Base-by-base conservation (phyloP, 1,139 yeast species). In the Pichia sp. region DNA sequence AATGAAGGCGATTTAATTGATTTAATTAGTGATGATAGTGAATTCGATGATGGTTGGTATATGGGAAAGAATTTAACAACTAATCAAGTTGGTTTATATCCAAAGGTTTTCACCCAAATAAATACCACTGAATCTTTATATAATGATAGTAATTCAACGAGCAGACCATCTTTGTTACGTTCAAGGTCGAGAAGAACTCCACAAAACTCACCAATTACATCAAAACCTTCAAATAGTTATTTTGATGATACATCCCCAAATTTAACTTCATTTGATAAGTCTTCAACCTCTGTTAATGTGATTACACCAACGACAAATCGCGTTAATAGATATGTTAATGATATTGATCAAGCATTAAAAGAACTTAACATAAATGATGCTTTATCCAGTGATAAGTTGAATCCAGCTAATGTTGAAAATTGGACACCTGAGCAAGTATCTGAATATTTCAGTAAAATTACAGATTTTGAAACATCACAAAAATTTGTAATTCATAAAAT, bases 21-120 rank as follows among this genome's bases (percentile, higher is more conserved):
- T 67, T 90, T 93, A 18, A 77, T 95, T 30, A 89, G 95, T 44
- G 96, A 90, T 67, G 99, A 93, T 69, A 80, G 84, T 57, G 97
- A 88, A 63, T 93, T 87, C 68, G 87, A 88, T 60, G 99, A 93
- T 67, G 98, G 98, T n/a, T 93, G 99, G 99, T 93, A 84, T 64
- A 79, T 79, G 85, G 96, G 98, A 11, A 83, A 84, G 57, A 90
- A 91, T 61, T 67, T 87, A 51, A 66, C 77, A 47, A 83, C 91
- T 0, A 79, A 79, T 48, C 77, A 80, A 54, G 90, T 87, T 13
- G 99, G 99, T 0, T 73, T 93, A 46, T 93, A 89, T 65, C 99
- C 99, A 13, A 87, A 85, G 63, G 80, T 89, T 14, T 93, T 91
- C 66, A 87, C 95, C 1, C 83, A 80, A 42, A 19, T 53, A 1